Base-by-base conservation (phyloP, 176 grass and related monocot genomes). In the Areca catechu region DNA sequence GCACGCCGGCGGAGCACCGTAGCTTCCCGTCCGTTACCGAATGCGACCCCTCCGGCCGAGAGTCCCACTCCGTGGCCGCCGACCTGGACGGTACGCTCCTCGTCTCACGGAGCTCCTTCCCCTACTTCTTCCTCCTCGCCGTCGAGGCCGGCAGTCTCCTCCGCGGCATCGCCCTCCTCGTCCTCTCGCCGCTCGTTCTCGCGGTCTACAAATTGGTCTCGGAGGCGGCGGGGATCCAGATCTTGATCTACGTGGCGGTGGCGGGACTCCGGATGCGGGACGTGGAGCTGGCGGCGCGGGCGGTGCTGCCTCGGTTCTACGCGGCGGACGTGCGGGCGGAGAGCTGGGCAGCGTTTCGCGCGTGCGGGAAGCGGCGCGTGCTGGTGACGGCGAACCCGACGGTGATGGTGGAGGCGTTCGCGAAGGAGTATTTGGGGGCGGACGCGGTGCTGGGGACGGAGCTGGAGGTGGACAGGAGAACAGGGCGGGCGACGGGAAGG, bases 41-140 rank as follows among this genome's bases (percentile, higher is more conserved):
- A 5, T 96, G 57, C 73, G 59, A 75, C 54, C 2, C 19, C 7
- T 16, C 58, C 6, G 15, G 58, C 20, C 49, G 70, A 19, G 58
- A 43, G 5, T 62, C 70, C 5, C 74, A 66, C 15, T 85, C 86
- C 0, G 83, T 27, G 0, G 87, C 93, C 0, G 79, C 87, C 0
- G 93, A 97, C 68, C 83, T 97, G 4, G 87, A 97, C 61, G 93
- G 87, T 0, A 97, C 87, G 50, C 80, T 97, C 12, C 76, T 97
- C 0, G 82, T 63, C 0, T 91, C 93, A 5, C 83, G 87, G 1
- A 85, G 80, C 0, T 82, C 84, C 53, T 97, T 97, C 80, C 93
- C 93, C 0, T 97, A 97, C 87, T 97, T 91, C 77, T 97, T 97
- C 67, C 70, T 97, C 4, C 54, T 97, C 0, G 75, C 87, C 0